A percentile compares a stretch with the other conserved stretches of the same genome.
These are phyloP conservation scores for Panaeolus papilionaceus DNA, from an alignment of 768 basidiomycete species.

Conservation along the genomic window DNA sequence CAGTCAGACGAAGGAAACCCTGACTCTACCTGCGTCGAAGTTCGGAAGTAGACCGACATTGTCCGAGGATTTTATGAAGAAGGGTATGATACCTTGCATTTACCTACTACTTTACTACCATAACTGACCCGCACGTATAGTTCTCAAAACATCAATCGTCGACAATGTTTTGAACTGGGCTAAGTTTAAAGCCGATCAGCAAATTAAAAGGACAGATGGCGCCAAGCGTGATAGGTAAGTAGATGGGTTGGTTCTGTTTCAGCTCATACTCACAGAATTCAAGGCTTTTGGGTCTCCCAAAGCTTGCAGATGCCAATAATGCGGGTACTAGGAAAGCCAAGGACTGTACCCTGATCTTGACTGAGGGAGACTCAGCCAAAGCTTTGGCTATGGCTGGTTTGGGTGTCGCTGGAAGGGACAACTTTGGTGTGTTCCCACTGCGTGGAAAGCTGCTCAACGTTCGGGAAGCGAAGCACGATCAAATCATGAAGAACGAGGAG, in stretches of 20 bases:
- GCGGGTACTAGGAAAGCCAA: constrained; percentile 85
- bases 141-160: constrained; percentile 87
- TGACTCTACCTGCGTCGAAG: constrained; percentile 86
- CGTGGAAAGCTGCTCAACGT: constrained; percentile 98
- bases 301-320: constrained; percentile 96
- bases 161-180: constrained; percentile 96
- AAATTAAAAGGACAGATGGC: constrained; percentile 96
- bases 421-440: constrained; percentile 97
- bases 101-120: constrained; percentile 4
- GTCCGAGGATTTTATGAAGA: constrained; percentile 96
- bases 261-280: constrained; percentile 3
- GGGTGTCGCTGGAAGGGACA: constrained; percentile 92
- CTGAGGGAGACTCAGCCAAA: constrained; percentile 99
- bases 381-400: constrained; percentile 95
- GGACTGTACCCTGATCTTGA: constrained; percentile 93
- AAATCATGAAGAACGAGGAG: constrained; percentile 98
- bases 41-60: constrained; percentile 88
- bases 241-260: constrained; percentile 1
- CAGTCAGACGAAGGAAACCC: constrained; percentile 97
- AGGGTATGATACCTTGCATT: constrained; percentile 55
- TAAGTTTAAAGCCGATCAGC: constrained; percentile 94
- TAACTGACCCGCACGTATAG: constrained; percentile 33
- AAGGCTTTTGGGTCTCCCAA: constrained; percentile 90
- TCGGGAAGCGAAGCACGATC: constrained; percentile 93
- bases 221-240: constrained; percentile 82